Percentiles rank a stretch among this genome's conserved stretches.
phyloP scores from a whole-genome alignment of 768 basidiomycete species.

The Naganishia vaughanmartiniae region DNA sequence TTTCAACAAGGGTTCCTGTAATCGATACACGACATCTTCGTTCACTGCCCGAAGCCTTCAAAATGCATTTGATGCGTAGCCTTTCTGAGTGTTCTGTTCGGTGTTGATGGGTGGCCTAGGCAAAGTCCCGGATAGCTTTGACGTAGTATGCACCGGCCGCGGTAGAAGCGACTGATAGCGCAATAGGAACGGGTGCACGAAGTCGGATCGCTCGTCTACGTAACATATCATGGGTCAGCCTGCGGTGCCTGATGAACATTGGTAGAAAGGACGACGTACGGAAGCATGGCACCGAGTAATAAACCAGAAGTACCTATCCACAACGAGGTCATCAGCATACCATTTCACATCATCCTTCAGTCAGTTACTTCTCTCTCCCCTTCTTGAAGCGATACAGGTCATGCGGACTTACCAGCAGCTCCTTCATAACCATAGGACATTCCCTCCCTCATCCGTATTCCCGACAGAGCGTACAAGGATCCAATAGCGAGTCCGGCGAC shows the following conservation, averaged over 20 bases:
- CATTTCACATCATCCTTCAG: too few relatives aligned
- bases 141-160: constrained; percentile 30
- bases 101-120: not conserved
- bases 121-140: constrained; percentile 29
- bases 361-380: too few relatives aligned
- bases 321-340: not conserved
- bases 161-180: constrained; percentile 24
- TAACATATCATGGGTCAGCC: not conserved
- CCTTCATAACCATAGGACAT: constrained; percentile 51
- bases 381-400: too few relatives aligned
- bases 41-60: too few relatives aligned
- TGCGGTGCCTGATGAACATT: not conserved
- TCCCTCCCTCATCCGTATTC: constrained; percentile 49
- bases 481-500: constrained; percentile 47
- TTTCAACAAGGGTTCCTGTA: not conserved
- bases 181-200: constrained; percentile 30
- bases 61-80: too few relatives aligned
- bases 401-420: constrained; percentile 43
- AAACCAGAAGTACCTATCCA: constrained; percentile 26
- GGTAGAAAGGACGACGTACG: constrained; percentile 13
- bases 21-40: not conserved
- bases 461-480: constrained; percentile 44
- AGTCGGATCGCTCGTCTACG: constrained; percentile 29
- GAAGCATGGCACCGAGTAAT: constrained; percentile 28
- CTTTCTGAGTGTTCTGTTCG: too few relatives aligned